Base-by-base conservation (phyloP, 352 stramenopile species). In the Phytophthora brassicae region DNA sequence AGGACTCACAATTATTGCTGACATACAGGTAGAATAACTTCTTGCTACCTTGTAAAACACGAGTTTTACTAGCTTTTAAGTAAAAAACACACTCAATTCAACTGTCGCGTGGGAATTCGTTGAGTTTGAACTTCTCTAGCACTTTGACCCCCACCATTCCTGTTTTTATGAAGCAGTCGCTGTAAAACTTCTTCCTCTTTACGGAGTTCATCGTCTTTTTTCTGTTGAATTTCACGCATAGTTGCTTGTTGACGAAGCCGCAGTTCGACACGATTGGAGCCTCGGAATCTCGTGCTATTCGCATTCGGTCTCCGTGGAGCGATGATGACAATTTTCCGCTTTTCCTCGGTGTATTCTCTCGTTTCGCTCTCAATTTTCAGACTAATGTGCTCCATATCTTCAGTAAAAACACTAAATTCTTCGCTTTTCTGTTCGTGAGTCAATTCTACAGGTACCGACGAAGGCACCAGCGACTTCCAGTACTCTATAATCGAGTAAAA, bases 121-220 rank as follows among this genome's bases (percentile, higher is more conserved):
- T 82, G 74, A 9, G 72, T 84, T 51, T 81, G 76, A 20, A 65
- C 60, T 17, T 67, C 60, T 20, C 68, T 81, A 33, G 76, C 51
- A 42, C 68, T 71, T 46, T 84, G 51, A 9, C 56, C 54, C 1
- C 64, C 65, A 39, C 82, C 75, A 23, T 70, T 66, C 23, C 68
- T 58, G 20, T 72, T 75, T 14, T 65, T 66, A 2, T 74, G 47
- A 0, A 48, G 24, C n/a, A 84, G 43, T 1, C 75, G 68, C 39
- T 71, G 48, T 14, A 61, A 49, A 4, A 44, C 58, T 14, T 69
- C 61, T n/a, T 84, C 64, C 42, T 81, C 62, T 26, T 75, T 74
- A 6, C 73, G 68, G 1, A 75, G 3, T 26, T 80, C 75, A 8
- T 83, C 65, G 17, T 79, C 66, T 41, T 86, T 86, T 49, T 81